phyloP scores from a whole-genome alignment of 2,329 filamentous ascomycete species.

The Pseudocercospora musae region DNA sequence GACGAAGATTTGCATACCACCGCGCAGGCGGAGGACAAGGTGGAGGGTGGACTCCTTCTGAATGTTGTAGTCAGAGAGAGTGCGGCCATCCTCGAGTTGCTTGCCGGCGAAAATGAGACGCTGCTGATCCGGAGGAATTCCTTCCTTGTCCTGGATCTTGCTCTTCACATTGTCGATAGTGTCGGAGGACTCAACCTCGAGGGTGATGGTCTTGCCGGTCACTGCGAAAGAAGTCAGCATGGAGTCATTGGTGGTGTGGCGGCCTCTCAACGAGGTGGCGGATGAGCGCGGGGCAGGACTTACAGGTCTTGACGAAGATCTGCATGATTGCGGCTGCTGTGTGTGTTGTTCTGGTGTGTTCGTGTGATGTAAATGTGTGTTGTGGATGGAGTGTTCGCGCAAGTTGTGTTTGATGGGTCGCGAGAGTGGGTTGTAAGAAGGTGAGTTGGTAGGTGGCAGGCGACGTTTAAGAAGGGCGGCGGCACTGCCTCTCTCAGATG shows the following conservation, averaged over 20 bases:
- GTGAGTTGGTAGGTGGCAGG: conserved; percentile 3
- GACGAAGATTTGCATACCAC: conserved; percentile 84
- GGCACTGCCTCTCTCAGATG: conserved; percentile 1
- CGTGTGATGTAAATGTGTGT: conserved; percentile 11
- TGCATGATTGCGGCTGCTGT: conserved; percentile 60
- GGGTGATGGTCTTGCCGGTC: conserved; percentile 66
- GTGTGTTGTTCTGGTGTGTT: conserved; percentile 21
- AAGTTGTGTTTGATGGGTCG: conserved; percentile 1
- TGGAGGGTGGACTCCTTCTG: conserved; percentile 68
- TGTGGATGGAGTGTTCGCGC: conserved; percentile 7
- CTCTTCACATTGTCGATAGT: conserved; percentile 96
- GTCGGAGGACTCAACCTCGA: conserved; percentile 69
- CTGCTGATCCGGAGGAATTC: conserved; percentile 93
- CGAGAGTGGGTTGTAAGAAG: conserved; percentile 11
- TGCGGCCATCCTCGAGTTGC: conserved; percentile 92
- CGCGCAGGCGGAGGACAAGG: conserved; percentile 61
- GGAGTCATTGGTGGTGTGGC: conserved; percentile 33
- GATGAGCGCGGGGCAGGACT: conserved; percentile 48
- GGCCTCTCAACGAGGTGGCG: conserved; percentile 15
- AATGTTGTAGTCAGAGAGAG: conserved; percentile 89
- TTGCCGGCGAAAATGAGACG: conserved; percentile 95
- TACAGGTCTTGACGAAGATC: conserved; percentile 97
- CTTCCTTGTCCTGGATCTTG: conserved; percentile 98
- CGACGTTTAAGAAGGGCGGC: neutral
- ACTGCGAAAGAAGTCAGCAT: conserved; percentile 46